These are phyloP conservation scores for Phaeosphaeriaceae sp. DNA, from an alignment of 2,329 filamentous ascomycete species.

Conservation along the genomic window DNA sequence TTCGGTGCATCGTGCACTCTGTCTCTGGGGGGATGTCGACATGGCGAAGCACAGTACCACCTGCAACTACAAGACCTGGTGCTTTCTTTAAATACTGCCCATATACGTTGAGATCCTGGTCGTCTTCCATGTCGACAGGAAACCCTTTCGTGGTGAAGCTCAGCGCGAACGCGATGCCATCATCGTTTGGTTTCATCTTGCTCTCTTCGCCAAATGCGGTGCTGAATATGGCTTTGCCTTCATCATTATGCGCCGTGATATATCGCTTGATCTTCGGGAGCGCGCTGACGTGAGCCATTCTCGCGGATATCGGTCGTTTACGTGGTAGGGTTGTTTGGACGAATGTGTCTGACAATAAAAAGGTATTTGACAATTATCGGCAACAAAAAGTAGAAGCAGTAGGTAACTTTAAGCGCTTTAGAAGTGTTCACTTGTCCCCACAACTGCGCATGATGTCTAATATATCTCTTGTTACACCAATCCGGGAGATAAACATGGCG, in stretches of 20 bases:
- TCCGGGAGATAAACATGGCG: slow-evolving; percentile 22
- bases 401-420: too few species aligned
- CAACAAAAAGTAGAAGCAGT: too few species aligned
- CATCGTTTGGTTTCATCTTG: slow-evolving; percentile 47
- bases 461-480: slow-evolving; percentile 14
- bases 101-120: slow-evolving; percentile 57
- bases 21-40: slow-evolving; percentile 47
- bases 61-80: slow-evolving; percentile 58
- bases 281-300: slow-evolving; percentile 40
- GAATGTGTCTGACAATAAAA: too few species aligned
- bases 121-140: slow-evolving; percentile 54
- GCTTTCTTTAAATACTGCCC: slow-evolving; percentile 51
- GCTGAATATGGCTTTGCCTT: slow-evolving; percentile 48
- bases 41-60: slow-evolving; percentile 55
- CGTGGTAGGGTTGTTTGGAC: too few species aligned
- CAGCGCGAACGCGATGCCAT: slow-evolving; percentile 57
- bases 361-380: too few species aligned
- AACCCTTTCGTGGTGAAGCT: slow-evolving; percentile 58
- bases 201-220: slow-evolving; percentile 44
- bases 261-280: slow-evolving; percentile 44
- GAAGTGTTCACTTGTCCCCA: too few species aligned
- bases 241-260: slow-evolving; percentile 45
- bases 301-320: not conserved
- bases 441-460: too few species aligned
- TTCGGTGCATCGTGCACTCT: slow-evolving; percentile 50